phyloP scores from a whole-genome alignment of 2,329 filamentous ascomycete genomes.

The Penicillium sp. region DNA sequence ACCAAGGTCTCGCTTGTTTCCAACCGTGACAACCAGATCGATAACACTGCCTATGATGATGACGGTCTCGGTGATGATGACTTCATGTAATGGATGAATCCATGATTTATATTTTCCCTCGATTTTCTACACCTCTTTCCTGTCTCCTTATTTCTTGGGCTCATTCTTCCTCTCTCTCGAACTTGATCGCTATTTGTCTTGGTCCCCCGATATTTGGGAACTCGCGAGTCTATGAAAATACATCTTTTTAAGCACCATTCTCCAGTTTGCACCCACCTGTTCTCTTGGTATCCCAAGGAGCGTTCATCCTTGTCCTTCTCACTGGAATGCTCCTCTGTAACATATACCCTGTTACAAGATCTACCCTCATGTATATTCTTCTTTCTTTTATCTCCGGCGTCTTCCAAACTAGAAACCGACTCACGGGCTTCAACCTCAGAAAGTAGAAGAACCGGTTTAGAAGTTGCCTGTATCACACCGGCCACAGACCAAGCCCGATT shows the following conservation, averaged over 20 bases:
- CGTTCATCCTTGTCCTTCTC: no score
- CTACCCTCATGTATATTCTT: not conserved
- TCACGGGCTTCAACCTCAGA: no score
- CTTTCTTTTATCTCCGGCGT: not conserved
- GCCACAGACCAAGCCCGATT: no score
- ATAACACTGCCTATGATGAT: slow-evolving; percentile 74
- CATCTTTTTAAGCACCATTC: not conserved
- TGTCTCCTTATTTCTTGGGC: slow-evolving; percentile 1
- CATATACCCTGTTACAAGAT: no score
- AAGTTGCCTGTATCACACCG: no score
- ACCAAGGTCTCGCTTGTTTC: slow-evolving; percentile 77
- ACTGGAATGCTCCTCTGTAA: not conserved
- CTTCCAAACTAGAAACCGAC: no score
- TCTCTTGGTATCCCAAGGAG: no score
- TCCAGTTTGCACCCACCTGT: not conserved
- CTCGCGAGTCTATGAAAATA: no score
- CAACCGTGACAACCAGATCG: slow-evolving; percentile 54
- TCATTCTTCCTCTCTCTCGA: not conserved
- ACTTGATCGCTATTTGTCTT: not conserved
- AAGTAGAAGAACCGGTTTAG: no score
- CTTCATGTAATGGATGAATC: slow-evolving; percentile 40
- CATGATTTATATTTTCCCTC: slow-evolving; percentile 1
- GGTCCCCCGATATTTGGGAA: not conserved
- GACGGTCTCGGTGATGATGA: slow-evolving; percentile 68
- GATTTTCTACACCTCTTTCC: slow-evolving; percentile 13